These are phyloP conservation scores for Harringtonia lauricola DNA, from an alignment of 2,329 filamentous ascomycete genomes.

Conservation along the genomic window DNA sequence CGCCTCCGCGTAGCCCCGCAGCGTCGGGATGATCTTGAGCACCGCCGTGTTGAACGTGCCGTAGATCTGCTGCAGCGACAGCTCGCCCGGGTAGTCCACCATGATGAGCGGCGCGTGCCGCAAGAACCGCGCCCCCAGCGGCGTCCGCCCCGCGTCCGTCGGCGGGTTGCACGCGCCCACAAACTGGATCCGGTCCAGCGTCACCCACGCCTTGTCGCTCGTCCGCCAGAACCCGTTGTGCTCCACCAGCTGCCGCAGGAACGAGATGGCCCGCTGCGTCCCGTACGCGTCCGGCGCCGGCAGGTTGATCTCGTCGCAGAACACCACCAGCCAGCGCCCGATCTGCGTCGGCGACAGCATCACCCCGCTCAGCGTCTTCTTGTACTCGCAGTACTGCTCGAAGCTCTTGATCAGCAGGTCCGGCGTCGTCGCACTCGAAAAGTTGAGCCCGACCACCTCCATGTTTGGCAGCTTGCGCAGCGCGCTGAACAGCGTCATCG, in stretches of 20 bases:
- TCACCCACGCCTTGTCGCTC: constrained; percentile 95
- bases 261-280: constrained; percentile 93
- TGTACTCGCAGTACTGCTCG: constrained; percentile 99
- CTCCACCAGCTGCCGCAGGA: constrained; percentile 92
- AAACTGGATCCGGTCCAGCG: constrained; percentile 94
- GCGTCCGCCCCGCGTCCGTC: constrained; percentile 91
- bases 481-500: constrained; percentile 98
- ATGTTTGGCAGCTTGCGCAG: constrained; percentile 95
- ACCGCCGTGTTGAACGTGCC: constrained; percentile 95
- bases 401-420: constrained; percentile 98
- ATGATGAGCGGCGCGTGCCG: constrained; percentile 97
- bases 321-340: constrained; percentile 93
- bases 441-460: constrained; percentile 98
- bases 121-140: constrained; percentile 86
- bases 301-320: constrained; percentile 99
- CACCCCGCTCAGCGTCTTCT: constrained; percentile 93
- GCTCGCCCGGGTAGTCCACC: constrained; percentile 97
- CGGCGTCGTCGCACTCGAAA: constrained; percentile 95
- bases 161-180: constrained; percentile 98
- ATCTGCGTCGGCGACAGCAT: constrained; percentile 94
- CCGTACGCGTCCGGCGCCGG: constrained; percentile 96
- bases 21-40: constrained; percentile 87
- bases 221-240: constrained; percentile 99
- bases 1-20: constrained; percentile 90
- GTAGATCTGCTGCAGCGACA: constrained; percentile 93